Evolutionary conservation across 768 basidiomycete genomes (phyloP), one percentile per base, ranked within the genome.

Genomic region (Auriscalpium microsporum): DNA sequence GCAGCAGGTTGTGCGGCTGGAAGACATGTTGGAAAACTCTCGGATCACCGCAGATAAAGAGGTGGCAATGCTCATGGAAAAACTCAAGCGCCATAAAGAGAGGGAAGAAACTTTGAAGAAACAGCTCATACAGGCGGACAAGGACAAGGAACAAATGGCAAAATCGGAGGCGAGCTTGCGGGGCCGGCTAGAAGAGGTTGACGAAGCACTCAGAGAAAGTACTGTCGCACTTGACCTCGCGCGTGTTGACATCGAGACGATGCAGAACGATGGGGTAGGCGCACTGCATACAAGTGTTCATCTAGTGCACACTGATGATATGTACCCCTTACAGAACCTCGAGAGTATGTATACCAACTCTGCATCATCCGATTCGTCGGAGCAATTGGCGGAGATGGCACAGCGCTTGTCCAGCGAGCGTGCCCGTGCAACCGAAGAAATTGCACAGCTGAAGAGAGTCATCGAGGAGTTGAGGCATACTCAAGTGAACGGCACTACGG

Each of bases 121-220:
- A 63, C 94, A 98, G 64, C 64, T 94, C 28, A 74, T 65, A 47
- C 81, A 83, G 49, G 78, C 83, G 38, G 79, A 80, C 56, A 81
- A 78, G 58, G 81, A 88, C 57, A 77, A 83, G 10, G 85, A 90
- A 56, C 76, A 78, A 57, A 69, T 85, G 56, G 56, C 72, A 48
- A 82, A 82, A 63, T 76, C 82, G 0, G 90, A 93, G 64, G 75
- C 72, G 13, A 67, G 69, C 45, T 81, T 86, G 1, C 79, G 85
- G 56, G 68, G 70, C 34, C 78, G 92, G 33, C 76, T 91, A 0
- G 86, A 85, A 56, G 95, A 99, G 67, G 78, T 93, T 19, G 93
- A 95, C 67, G 89, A 87, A 62, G 95, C 95, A 2, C 72, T 98
- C 42, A 75, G 86, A 59, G 94, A 97, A 72, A 91, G 87, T 61